Evolutionary conservation across 208 protist genomes (phyloP).

Genomic region (Trichomonas gallinae): DNA sequence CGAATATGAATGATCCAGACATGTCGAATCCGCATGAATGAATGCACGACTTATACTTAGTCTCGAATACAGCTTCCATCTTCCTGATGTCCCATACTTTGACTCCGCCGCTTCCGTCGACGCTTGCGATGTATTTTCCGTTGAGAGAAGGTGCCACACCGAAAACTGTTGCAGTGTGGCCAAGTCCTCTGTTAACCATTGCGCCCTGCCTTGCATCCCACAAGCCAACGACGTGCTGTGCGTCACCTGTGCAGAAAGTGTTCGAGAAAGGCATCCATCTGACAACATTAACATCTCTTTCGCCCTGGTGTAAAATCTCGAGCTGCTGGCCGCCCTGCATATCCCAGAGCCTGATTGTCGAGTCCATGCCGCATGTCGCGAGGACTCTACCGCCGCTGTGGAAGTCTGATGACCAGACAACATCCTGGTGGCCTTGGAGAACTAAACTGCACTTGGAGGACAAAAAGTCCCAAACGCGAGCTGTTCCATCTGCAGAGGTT

Average conservation of each 20-base stretch:
- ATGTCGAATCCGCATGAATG: neutral
- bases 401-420: conserved; percentile 22
- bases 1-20: neutral
- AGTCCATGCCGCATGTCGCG: conserved; percentile 7
- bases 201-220: neutral
- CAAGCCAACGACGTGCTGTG: neutral
- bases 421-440: neutral
- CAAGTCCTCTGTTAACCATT: conserved; percentile 5
- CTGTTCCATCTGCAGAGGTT: neutral
- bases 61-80: neutral
- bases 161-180: neutral
- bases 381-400: neutral
- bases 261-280: neutral
- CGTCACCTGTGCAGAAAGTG: neutral
- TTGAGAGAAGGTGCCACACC: neutral
- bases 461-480: neutral
- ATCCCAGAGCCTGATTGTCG: conserved; percentile 25
- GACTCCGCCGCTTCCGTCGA: neutral
- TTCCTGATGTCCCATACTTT: neutral
- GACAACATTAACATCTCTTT: neutral
- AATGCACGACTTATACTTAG: neutral
- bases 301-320: neutral
- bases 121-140: neutral
- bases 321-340: neutral
- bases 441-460: neutral